Base-by-base conservation (phyloP, 352 stramenopile species). In the Globisporangium abappressorium region DNA sequence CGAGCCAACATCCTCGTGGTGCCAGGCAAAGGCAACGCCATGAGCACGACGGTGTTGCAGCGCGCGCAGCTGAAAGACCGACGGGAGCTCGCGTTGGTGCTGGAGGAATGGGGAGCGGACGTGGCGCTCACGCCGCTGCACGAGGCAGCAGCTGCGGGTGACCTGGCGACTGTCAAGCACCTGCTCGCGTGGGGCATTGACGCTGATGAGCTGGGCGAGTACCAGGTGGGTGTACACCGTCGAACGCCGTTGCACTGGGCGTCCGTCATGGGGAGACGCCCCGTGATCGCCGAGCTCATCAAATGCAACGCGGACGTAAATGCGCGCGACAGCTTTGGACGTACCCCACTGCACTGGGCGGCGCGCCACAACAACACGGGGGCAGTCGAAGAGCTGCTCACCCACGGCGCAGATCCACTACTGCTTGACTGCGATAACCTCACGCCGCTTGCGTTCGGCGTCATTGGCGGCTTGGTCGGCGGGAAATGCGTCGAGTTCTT, bases 211-310 rank as follows among this genome's bases (percentile, higher is more conserved):
- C 66, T 91, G 0, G 87, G 87, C 46, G 87, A 94, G 65, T 90
- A 86, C 74, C 81, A 92, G 49, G 70, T 75, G 15, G 86, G 86
- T 24, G 73, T 88, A 0, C 67, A 92, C 57, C 66, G 69, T 9
- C 83, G 84, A 4, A 93, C 85, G 20, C 82, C 87, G 2, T 55
- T 94, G 34, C 87, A 94, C 60, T 94, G 87, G 87, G 87, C 85
- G 14, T 81, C 80, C 18, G 72, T 94, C 20, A 91, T 90, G 76
- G 87, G 87, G 9, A 75, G 82, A 22, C 65, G 69, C 6, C 57
- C 66, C n/a, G 80, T 90, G 12, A 89, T 89, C 34, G 65, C 68
- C 5, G 76, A 87, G 51, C 67, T 94, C 9, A 46, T 93, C 26
- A 70, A 70, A 12, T 72, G 70, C 46, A 61, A 75, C 6, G 85